phyloP scores from a whole-genome alignment of 108 stramenopile genomes.

The Skeletonema grethae region DNA sequence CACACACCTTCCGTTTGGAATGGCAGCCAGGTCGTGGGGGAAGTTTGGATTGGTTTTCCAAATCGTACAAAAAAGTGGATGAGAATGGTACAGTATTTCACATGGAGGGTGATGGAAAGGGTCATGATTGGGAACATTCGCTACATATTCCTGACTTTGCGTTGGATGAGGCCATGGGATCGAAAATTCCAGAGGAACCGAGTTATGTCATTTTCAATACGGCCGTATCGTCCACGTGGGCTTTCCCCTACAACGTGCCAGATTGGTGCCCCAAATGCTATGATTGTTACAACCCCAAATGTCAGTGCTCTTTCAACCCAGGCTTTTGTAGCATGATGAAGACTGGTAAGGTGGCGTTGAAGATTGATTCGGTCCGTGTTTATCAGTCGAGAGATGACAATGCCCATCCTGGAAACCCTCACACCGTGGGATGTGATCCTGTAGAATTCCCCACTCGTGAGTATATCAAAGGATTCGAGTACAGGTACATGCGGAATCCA shows the following conservation, averaged over 20 bases:
- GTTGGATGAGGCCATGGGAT: slow-evolving; percentile 70
- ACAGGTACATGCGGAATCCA: slow-evolving; percentile 77
- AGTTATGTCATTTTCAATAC: slow-evolving; percentile 92
- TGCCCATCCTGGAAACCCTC: slow-evolving; percentile 71
- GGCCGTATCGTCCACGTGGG: slow-evolving; percentile 94
- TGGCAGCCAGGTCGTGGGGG: slow-evolving; percentile 93
- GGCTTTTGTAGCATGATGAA: slow-evolving; percentile 92
- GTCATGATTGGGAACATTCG: slow-evolving; percentile 83
- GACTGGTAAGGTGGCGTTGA: slow-evolving; percentile 74
- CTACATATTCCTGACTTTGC: slow-evolving; percentile 67
- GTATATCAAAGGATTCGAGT: slow-evolving; percentile 88
- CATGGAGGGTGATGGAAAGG: slow-evolving; percentile 74
- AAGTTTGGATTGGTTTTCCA: slow-evolving; percentile 89
- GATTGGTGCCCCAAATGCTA: slow-evolving; percentile 86
- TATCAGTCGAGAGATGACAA: slow-evolving; percentile 81
- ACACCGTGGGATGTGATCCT: slow-evolving; percentile 89
- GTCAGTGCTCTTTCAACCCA: slow-evolving; percentile 77
- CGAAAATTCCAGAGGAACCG: slow-evolving; percentile 94
- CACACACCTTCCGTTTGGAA: slow-evolving; percentile 92
- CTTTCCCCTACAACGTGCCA: slow-evolving; percentile 87
- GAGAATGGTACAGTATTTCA: slow-evolving; percentile 52
- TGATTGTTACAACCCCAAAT: slow-evolving; percentile 88
- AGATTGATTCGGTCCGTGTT: slow-evolving; percentile 86
- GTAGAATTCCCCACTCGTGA: slow-evolving; percentile 83
- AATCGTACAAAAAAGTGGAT: slow-evolving; percentile 61